Evolutionary conservation across 495 filamentous ascomycete genomes (phyloP).

Genomic region (Hyphodiscus hymeniophilus): DNA sequence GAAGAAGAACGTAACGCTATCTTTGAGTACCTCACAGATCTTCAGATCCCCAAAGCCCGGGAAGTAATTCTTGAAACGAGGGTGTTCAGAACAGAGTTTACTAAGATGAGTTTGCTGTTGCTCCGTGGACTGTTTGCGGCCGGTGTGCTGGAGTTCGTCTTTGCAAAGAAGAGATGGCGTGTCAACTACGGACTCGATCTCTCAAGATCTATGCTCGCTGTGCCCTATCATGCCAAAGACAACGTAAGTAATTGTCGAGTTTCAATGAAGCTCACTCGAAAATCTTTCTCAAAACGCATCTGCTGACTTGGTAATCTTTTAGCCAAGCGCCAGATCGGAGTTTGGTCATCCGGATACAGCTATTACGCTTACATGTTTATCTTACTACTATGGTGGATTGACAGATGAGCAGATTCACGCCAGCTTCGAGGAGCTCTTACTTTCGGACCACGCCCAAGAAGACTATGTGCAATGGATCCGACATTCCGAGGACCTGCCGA

Average conservation of each 20-base stretch:
- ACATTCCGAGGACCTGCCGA: constrained; percentile 28
- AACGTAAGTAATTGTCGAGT: too few relatives aligned
- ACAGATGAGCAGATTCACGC: constrained; percentile 39
- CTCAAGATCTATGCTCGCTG: constrained; percentile 47
- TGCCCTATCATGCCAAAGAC: constrained; percentile 68
- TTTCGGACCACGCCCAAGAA: constrained; percentile 44
- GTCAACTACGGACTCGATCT: constrained; percentile 58
- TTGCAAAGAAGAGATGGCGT: constrained; percentile 53
- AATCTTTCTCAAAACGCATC: too few relatives aligned
- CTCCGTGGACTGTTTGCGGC: constrained; percentile 52
- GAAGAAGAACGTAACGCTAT: constrained; percentile 24
- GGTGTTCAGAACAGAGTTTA: constrained; percentile 14
- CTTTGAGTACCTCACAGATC: constrained; percentile 36
- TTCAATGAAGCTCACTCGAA: too few relatives aligned
- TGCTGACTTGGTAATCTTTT: too few relatives aligned
- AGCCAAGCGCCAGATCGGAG: too few relatives aligned
- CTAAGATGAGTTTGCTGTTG: constrained; percentile 39
- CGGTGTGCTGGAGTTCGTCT: constrained; percentile 44
- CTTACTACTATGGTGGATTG: constrained; percentile 63
- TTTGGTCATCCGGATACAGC: constrained; percentile 68
- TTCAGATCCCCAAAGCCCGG: too few relatives aligned
- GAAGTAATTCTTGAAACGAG: constrained; percentile 30
- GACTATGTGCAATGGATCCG: constrained; percentile 49
- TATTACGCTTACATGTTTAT: constrained; percentile 56
- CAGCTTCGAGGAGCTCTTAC: constrained; percentile 40